A percentile compares a stretch with the other conserved stretches of the same genome.
Evolutionary conservation across 176 grass and related monocot genomes (phyloP).

Genomic region (Lolium rigidum): DNA sequence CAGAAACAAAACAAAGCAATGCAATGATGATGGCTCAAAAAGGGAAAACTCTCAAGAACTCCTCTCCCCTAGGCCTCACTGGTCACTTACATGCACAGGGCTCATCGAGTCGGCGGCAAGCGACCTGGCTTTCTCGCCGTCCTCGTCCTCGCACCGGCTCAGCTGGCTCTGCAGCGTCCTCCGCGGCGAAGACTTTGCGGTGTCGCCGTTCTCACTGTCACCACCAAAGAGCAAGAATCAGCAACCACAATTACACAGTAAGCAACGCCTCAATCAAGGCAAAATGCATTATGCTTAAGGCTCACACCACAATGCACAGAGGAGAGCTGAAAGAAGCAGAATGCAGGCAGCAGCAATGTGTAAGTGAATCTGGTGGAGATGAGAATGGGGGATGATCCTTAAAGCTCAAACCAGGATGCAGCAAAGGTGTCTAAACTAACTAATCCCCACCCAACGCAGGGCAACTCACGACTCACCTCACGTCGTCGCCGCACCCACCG

Average conservation of each 20-base stretch:
- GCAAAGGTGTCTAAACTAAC: slow-evolving; percentile 52
- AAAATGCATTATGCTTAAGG: slow-evolving; percentile 27
- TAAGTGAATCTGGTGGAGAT: slow-evolving; percentile 50
- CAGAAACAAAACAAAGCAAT: slow-evolving; percentile 51
- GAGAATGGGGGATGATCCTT: slow-evolving; percentile 41
- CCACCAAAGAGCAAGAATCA: slow-evolving; percentile 50
- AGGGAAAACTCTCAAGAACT: slow-evolving; percentile 39
- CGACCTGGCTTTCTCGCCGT: slow-evolving; percentile 52
- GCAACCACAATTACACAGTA: not conserved
- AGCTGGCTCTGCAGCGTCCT: slow-evolving; percentile 76
- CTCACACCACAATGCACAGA: slow-evolving; percentile 25
- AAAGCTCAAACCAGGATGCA: slow-evolving; percentile 44
- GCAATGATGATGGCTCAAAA: slow-evolving; percentile 35
- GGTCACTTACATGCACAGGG: slow-evolving; percentile 66
- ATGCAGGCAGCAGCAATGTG: slow-evolving; percentile 24
- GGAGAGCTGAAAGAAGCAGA: slow-evolving; percentile 24
- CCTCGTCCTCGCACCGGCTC: slow-evolving; percentile 60
- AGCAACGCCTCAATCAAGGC: slow-evolving; percentile 19
- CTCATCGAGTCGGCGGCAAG: slow-evolving; percentile 46
- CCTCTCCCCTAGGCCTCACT: not conserved
- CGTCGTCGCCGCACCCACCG: slow-evolving; percentile 70
- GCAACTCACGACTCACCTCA: slow-evolving; percentile 64
- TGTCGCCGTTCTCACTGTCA: slow-evolving; percentile 51
- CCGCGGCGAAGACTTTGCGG: slow-evolving; percentile 35
- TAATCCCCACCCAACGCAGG: slow-evolving; percentile 47